Evolutionary conservation across 164 flowering plant species (phyloP), one percentile per base, ranked within the genome.

Genomic region (Aristolochia fimbriata): DNA sequence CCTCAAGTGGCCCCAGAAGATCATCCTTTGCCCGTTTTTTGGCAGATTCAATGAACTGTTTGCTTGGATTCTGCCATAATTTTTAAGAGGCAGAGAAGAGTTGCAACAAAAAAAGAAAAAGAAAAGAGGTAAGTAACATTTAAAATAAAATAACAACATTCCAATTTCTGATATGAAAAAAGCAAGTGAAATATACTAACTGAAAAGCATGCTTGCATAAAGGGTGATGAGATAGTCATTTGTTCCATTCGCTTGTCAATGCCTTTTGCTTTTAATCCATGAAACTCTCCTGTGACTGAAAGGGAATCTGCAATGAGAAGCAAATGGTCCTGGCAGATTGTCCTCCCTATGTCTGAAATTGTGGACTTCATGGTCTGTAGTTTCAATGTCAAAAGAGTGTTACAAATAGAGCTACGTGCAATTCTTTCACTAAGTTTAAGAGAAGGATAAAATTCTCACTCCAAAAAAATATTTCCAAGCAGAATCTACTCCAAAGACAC

Each of bases 251-350:
- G 96, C n/a, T 52, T 59, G 8, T 77, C 64, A 66, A 86, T 57
- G 31, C 99, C 99, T 63, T 63, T 83, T 4, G 79, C 75, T 76
- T 69, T 88, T 63, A 94, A 75, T 23, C 89, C 81, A 55, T 79
- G 82, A 71, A 94, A 88, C 70, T 91, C 91, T 58, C 99, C 99
- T 0, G 89, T 80, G 20, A 70, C 70, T 47, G 99, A 82, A 15
- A 94, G 77, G 68, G 80, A 71, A 70, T 84, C 77, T 8, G 95
- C 88, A 45, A 74, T 72, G 50, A 94, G 85, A 55, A 77, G 62
- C 69, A 94, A 65, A 74, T 94, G 99, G 62, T 86, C 74, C 11
- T 74, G 79, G 50, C 81, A 88, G 49, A 88, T 68, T 51, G 68
- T 65, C 77, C 85, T 91, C 47, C 96, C 96, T 33, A 73, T 67